Evolutionary conservation across 1,284 basidiomycete genomes (phyloP).

Genomic region (Ceratobasidium theobromae): DNA sequence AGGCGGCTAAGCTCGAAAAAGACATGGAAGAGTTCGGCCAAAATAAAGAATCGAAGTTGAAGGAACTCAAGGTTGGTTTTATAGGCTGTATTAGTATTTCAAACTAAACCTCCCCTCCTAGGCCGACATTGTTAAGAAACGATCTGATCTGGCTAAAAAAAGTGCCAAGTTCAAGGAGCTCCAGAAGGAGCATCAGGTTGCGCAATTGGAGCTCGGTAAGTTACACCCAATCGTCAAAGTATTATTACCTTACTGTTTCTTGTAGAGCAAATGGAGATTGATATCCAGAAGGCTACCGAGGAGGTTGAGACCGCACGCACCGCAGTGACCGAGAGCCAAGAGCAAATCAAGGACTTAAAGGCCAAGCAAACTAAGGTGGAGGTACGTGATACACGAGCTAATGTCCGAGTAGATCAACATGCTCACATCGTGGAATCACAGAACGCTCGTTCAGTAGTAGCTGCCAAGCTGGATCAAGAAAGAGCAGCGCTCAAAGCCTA

Average conservation of each 20-base stretch:
- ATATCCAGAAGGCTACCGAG: conserved; percentile 64
- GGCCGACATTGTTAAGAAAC: conserved; percentile 79
- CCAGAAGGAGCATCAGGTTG: conserved; percentile 88
- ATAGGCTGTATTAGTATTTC: background rate
- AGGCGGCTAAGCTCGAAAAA: conserved; percentile 84
- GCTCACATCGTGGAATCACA: too few relatives aligned
- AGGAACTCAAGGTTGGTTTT: conserved; percentile 78
- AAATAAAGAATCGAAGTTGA: conserved; percentile 96
- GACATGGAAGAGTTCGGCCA: conserved; percentile 99
- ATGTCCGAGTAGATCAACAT: too few relatives aligned
- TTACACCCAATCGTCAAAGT: conserved; percentile 27
- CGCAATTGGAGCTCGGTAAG: conserved; percentile 81
- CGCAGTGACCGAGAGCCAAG: conserved; percentile 60
- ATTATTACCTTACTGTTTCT: conserved; percentile 39
- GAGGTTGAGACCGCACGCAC: conserved; percentile 63
- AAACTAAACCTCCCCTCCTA: conserved; percentile 41
- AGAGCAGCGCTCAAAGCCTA: conserved; percentile 84
- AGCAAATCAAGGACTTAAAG: conserved; percentile 64
- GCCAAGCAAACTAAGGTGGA: conserved; percentile 56
- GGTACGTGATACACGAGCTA: conserved; percentile 51
- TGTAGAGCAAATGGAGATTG: conserved; percentile 78
- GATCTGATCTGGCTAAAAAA: conserved; percentile 79
- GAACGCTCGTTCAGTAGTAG: conserved; percentile 55
- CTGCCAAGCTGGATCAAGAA: conserved; percentile 76
- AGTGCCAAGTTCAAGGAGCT: conserved; percentile 78